Evolutionary conservation across 352 stramenopile species (phyloP), one percentile per base, ranked within the genome.

Genomic region (Phytophthora boehmeriae): DNA sequence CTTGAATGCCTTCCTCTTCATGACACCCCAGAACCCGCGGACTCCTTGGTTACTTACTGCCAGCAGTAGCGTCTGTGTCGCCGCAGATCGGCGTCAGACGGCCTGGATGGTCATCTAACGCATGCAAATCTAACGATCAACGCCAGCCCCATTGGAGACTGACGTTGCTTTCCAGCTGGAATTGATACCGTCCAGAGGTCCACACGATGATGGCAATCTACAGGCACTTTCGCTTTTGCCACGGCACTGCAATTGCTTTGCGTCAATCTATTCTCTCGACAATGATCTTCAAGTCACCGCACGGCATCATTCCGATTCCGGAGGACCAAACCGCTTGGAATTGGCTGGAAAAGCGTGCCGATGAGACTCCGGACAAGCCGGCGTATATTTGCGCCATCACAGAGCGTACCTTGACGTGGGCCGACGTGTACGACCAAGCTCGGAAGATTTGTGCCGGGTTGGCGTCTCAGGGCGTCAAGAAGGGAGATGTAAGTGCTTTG

Each of bases 221-320:
- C 39, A 14, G 39, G 59, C 61, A 70, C 35, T 70, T 56, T 59
- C 22, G 16, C 34, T 48, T 70, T 70, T 36, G 34, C 35, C 27
- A 53, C 36, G 36, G 36, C 51, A 30, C 51, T 19, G 23, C 14
- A 23, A 39, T 23, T 19, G 25, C 36, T 36, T 43, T 28, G 34
- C 25, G 23, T 39, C 46, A 41, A 5, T 34, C 30, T 46, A 27
- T 32, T 52, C 25, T 22, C 39, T 27, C n/a, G 52, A 36, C 34
- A 1, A 83, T 74, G 70, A 65, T 83, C 54, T 86, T 74, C 62
- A 66, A 59, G 46, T 83, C 76, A 14, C 76, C 67, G 2, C 63
- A 78, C 56, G 48, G 35, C 1, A 32, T 53, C n/a, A 35, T 83
- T 3, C 19, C 58, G 25, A 65, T 81, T 35, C 71, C 64, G 9